Percentiles rank a stretch among this genome's conserved stretches.
Conservation (phyloP, 192 early-diverging fungal genomes). For the Cetraspora pellucida region DNA sequence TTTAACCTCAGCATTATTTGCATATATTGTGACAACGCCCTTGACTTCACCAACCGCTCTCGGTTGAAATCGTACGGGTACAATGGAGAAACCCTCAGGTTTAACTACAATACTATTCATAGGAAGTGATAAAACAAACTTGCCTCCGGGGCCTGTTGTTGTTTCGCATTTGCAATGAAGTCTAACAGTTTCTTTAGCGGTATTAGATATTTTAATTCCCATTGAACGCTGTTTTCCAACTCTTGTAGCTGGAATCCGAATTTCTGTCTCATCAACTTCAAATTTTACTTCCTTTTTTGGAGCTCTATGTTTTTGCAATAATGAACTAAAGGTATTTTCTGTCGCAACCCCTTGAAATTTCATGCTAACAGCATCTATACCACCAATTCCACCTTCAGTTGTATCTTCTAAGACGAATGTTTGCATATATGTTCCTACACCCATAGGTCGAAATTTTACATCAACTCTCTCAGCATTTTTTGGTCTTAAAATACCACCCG, state of each 20-base stretch:
- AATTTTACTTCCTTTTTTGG: slow-evolving; percentile 20
- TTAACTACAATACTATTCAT: slow-evolving; percentile 22
- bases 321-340: slow-evolving; percentile 11
- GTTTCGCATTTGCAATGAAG: slow-evolving; percentile 18
- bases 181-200: slow-evolving; percentile 14
- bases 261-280: slow-evolving; percentile 5
- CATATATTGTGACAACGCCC: slow-evolving; percentile 20
- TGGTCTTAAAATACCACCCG: slow-evolving; percentile 12
- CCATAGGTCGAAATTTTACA: slow-evolving; percentile 13
- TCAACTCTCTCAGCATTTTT: slow-evolving; percentile 23
- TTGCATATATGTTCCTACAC: slow-evolving; percentile 22
- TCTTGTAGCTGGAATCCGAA: slow-evolving; percentile 11
- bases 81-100: not conserved
- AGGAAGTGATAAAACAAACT: slow-evolving; percentile 17
- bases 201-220: slow-evolving; percentile 19
- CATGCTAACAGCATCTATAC: not conserved
- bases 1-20: slow-evolving; percentile 1
- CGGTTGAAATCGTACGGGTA: slow-evolving; percentile 23
- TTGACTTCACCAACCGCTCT: slow-evolving; percentile 10
- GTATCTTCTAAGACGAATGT: slow-evolving; percentile 23
- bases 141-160: slow-evolving; percentile 5
- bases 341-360: slow-evolving; percentile 1
- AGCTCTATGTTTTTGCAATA: slow-evolving; percentile 7
- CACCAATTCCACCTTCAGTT: not conserved
- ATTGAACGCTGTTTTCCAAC: slow-evolving; percentile 11